These are phyloP conservation scores for Clonostachys sp. DNA, from an alignment of 2,329 filamentous ascomycete genomes.

Conservation along the genomic window DNA sequence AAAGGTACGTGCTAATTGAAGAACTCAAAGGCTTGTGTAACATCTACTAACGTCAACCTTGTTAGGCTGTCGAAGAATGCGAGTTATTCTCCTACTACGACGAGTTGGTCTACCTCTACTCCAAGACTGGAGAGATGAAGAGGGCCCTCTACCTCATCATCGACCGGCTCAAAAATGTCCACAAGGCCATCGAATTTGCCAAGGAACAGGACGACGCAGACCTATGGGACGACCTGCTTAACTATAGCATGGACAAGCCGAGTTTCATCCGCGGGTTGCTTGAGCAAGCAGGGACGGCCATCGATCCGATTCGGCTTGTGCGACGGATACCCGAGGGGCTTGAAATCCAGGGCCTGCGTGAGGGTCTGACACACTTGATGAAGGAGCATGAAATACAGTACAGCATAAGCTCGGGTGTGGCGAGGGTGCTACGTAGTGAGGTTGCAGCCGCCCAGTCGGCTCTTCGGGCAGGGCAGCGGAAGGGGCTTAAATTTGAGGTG, in stretches of 20 bases:
- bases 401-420: slow-evolving; percentile 86
- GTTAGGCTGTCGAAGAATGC: slow-evolving; percentile 67
- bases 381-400: slow-evolving; percentile 94
- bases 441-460: slow-evolving; percentile 80
- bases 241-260: slow-evolving; percentile 97
- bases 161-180: slow-evolving; percentile 85
- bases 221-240: slow-evolving; percentile 89
- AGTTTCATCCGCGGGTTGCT: slow-evolving; percentile 88
- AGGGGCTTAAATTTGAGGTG: slow-evolving; percentile 86
- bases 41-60: slow-evolving; percentile 8
- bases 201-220: slow-evolving; percentile 91
- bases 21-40: background rate
- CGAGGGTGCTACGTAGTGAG: slow-evolving; percentile 80
- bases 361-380: slow-evolving; percentile 86
- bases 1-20: slow-evolving; percentile 36
- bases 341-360: slow-evolving; percentile 84
- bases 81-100: slow-evolving; percentile 77
- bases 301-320: slow-evolving; percentile 88
- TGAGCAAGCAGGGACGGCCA: slow-evolving; percentile 89
- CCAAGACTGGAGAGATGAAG: slow-evolving; percentile 92
- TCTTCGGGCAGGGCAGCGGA: slow-evolving; percentile 73
- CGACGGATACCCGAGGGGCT: slow-evolving; percentile 87
- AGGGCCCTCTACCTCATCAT: slow-evolving; percentile 90
- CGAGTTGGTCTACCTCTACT: slow-evolving; percentile 92
- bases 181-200: slow-evolving; percentile 88